Base-by-base conservation (phyloP, 2,329 filamentous ascomycete species). In the Dothistroma septosporum region DNA sequence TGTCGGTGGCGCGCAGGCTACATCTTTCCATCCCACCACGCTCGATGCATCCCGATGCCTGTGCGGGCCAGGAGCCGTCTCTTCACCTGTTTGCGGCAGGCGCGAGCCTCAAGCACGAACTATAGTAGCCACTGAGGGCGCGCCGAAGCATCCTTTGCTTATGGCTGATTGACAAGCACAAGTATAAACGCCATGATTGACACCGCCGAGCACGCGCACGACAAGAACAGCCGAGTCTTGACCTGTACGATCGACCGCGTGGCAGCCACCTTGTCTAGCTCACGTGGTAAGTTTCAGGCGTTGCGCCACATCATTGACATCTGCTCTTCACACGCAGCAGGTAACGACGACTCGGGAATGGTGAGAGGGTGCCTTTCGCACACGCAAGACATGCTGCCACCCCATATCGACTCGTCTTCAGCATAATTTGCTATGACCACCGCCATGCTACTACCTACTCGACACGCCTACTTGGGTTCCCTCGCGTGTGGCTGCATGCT, bases 301-400 rank as follows among this genome's bases (percentile, higher is more conserved):
- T 57, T 60, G 47, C 58, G 58, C 58, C 58, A 60, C 53, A 14
- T 6, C 32, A 53, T 35, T n/a, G 54, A 50, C 57, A 59, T 49
- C 11, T 41, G 32, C 24, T 54, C 32, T 33, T 24, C 7, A 22
- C n/a, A 37, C 52, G 41, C 41, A 44, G 41, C 41, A 44, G 41
- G 16, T n/a, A 19, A 9, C 16, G 41, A 44, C 41, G 41, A 19
- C 14, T 44, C 41, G 41, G 41, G 41, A 16, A 44, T 44, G 41
- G 16, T 44, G 14, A 16, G 9, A 14, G 8, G 5, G 41, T n/a
- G 41, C 41, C 19, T 44, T 1, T 8, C 19, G 16, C 41, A 44
- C 7, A 28, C 50, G 22, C 31, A 33, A 53, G 28, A 35, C 19
- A 32, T 37, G 9, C 50, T 53, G 35, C 19, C 35, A 33, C 19